Percentiles rank a stretch among this genome's conserved stretches.
Conservation (phyloP, 2,329 filamentous ascomycete species). For the Cordyceps javanica region DNA sequence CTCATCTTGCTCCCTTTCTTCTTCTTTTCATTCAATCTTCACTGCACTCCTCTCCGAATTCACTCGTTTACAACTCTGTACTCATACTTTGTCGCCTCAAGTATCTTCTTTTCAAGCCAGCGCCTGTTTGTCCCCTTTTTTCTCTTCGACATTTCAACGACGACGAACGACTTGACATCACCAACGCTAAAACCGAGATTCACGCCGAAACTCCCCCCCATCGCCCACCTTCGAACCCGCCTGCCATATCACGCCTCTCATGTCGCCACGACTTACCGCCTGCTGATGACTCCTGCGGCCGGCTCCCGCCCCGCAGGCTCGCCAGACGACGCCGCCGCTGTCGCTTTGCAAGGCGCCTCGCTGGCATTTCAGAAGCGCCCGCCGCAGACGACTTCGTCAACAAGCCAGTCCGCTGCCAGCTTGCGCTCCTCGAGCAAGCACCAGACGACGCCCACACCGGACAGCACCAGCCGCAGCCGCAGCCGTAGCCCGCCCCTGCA, state of each 20-base stretch:
- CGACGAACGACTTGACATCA: too few species aligned
- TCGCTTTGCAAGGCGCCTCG: constrained; percentile 47
- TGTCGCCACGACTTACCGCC: constrained; percentile 15
- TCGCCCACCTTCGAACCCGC: background rate
- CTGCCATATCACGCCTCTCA: too few species aligned
- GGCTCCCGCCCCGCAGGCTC: constrained; percentile 23
- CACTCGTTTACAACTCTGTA: background rate
- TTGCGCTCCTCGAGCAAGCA: background rate
- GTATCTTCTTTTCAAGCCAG: background rate
- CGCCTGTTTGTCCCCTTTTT: background rate
- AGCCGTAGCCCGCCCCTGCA: constrained; percentile 18
- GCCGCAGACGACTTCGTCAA: background rate
- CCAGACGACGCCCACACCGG: background rate
- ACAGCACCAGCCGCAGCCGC: background rate
- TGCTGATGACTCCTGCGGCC: constrained; percentile 31
- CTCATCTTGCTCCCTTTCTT: background rate
- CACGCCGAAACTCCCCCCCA: background rate
- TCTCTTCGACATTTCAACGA: too few species aligned
- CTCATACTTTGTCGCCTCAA: background rate
- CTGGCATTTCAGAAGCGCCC: constrained; percentile 44
- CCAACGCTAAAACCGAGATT: background rate
- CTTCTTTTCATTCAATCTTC: background rate
- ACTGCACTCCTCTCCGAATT: background rate
- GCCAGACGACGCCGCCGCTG: constrained; percentile 34
- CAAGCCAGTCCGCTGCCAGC: background rate